A percentile compares a stretch with the other conserved stretches of the same genome.
phyloP scores from a whole-genome alignment of 73 alveolate genomes.

The Paramecium caudatum region DNA sequence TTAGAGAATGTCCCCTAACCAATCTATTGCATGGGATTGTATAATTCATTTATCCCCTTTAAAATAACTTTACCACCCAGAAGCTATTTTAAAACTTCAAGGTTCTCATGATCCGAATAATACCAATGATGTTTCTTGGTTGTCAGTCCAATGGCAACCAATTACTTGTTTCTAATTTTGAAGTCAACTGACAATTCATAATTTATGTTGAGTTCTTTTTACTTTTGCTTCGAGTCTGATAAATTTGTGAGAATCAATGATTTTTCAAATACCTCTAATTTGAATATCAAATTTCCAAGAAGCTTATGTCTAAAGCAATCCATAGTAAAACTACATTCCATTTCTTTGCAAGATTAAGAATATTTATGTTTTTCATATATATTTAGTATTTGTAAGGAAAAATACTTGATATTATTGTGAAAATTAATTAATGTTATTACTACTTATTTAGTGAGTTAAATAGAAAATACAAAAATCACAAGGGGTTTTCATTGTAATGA shows the following conservation, averaged over 20 bases:
- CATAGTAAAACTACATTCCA: conserved; percentile 5
- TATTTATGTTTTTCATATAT: too few species aligned
- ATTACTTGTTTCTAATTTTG: background rate
- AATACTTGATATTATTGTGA: background rate
- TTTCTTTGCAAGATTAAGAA: too few species aligned
- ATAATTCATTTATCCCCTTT: conserved; percentile 13
- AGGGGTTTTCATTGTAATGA: conserved; percentile 27
- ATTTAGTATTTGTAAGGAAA: too few species aligned
- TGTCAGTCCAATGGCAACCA: conserved; percentile 10
- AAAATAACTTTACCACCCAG: conserved; percentile 36
- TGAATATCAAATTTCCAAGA: background rate
- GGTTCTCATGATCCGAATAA: conserved; percentile 6
- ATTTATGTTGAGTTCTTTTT: conserved; percentile 6
- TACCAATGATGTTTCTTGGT: conserved; percentile 60
- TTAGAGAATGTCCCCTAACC: conserved; percentile 61
- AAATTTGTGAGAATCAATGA: background rate
- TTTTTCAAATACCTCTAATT: background rate
- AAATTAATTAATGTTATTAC: background rate
- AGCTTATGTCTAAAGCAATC: conserved; percentile 19
- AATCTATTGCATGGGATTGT: conserved; percentile 31
- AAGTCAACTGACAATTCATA: conserved; percentile 10
- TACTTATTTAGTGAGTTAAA: background rate
- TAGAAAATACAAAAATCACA: background rate
- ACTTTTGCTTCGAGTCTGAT: background rate
- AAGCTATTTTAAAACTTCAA: background rate